Conservation (phyloP, 371 early-diverging fungal genomes). For the Conidiobolus incongruus region DNA sequence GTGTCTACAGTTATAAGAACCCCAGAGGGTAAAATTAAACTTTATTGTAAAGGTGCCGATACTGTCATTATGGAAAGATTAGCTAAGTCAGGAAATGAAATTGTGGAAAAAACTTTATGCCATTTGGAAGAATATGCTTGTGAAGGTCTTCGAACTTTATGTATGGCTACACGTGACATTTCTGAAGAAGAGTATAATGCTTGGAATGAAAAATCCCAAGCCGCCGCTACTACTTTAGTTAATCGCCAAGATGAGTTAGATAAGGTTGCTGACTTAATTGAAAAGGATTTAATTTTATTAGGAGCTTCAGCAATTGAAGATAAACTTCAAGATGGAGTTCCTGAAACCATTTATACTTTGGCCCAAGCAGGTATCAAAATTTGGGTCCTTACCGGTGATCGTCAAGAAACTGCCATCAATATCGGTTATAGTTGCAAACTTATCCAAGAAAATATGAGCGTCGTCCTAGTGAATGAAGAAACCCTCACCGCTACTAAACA, state of each 20-base stretch:
- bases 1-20: slow-evolving; percentile 87
- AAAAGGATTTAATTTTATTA: slow-evolving; percentile 67
- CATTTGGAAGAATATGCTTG: slow-evolving; percentile 46
- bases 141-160: slow-evolving; percentile 83
- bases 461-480: slow-evolving; percentile 62
- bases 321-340: slow-evolving; percentile 93
- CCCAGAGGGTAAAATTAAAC: slow-evolving; percentile 71
- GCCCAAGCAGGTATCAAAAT: slow-evolving; percentile 85
- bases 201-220: slow-evolving; percentile 66
- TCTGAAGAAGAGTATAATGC: slow-evolving; percentile 65
- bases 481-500: slow-evolving; percentile 57
- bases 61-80: slow-evolving; percentile 90
- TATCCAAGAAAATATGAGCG: slow-evolving; percentile 58
- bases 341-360: slow-evolving; percentile 88
- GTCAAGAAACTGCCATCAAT: slow-evolving; percentile 84
- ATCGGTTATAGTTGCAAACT: slow-evolving; percentile 81
- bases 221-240: slow-evolving; percentile 69
- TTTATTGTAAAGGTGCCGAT: slow-evolving; percentile 97
- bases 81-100: slow-evolving; percentile 27
- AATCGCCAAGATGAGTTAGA: slow-evolving; percentile 74
- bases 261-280: slow-evolving; percentile 83
- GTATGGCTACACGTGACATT: slow-evolving; percentile 80
- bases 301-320: slow-evolving; percentile 99
- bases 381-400: slow-evolving; percentile 93
- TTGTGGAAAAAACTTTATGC: neutral